Evolutionary conservation across 1,284 basidiomycete genomes (phyloP), one percentile per base, ranked within the genome.

Genomic region (Meripilus lineatus): DNA sequence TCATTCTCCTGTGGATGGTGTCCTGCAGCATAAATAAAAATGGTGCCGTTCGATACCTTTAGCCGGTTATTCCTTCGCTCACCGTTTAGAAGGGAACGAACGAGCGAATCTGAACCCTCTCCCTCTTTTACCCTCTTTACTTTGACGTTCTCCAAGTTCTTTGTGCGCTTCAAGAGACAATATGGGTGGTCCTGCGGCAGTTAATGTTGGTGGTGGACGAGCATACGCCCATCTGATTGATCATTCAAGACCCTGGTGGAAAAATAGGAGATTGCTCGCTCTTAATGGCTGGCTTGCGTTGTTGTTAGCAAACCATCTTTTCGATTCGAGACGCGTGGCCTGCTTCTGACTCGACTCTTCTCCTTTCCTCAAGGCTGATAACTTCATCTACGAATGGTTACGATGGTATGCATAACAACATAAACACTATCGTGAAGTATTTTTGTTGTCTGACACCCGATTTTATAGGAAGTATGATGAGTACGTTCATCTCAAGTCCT

Each of bases 321-420:
- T 33, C 13, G 14, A 13, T 14, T 32, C 13, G 11, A 22, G 22
- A 30, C 34, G 20, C 7, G 20, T 38, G 14, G 25, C 21, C 6
- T 30, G 10, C 28, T 30, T 15, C n/a, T 30, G 10, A 10, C 28
- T 30, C 28, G 28, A 15, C 28, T 30, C 28, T 10, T 10, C 28
- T 10, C 22, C 38, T 28, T 35, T 41, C 1, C 13, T 6, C 46
- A 81, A n/a, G 81, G 35, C 73, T 85, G 38, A 84, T 85, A 55
- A 84, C 82, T 5, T 84, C 82, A 3, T 80, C 79, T 13, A 84
- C 81, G 45, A 84, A 81, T 54, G 83, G 83, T 37, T 87, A 82
- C 52, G 84, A 86, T 59, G 81, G 61, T 48, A 26, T 10, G 49
- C 42, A 11, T 28, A n/a, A 5, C 18, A 15, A 6, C 32, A 32